Base-by-base conservation (phyloP, 2,329 filamentous ascomycete species). In the Penicillium frequentans region DNA sequence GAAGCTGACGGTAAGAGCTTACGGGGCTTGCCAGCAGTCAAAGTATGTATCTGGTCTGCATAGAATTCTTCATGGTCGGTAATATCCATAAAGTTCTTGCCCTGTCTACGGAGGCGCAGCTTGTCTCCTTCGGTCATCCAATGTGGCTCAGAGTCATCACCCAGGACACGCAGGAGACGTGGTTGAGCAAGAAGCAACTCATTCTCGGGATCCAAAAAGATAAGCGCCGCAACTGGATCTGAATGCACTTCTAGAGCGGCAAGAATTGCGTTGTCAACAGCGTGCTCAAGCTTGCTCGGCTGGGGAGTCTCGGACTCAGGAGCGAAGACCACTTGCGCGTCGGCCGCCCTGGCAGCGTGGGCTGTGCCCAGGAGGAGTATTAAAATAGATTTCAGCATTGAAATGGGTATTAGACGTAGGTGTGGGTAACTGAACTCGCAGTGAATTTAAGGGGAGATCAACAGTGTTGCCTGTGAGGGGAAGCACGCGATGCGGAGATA, bases 111-210 rank as follows among this genome's bases (percentile, higher is more conserved):
- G 19, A 58, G 49, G 3, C 56, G 49, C 23, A 58, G 54, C 56
- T 55, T 58, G 45, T 58, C 56, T 23, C 56, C 56, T 42, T 58
- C 56, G 5, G 56, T 58, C 56, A 55, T 55, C 56, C 56, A 58
- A 35, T 52, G 29, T 21, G 52, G 31, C 35, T 53, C 26, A 4
- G 26, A 21, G 4, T 27, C 49, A 7, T 23, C 49, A 1, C 49
- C 56, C 16, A 49, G 5, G n/a, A 52, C 39, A 5, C 44, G 52
- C 26, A 58, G 26, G 14, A 58, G 52, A 33, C 56, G 52, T 9
- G 56, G 56, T 23, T 58, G 19, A 26, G 52, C 24, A 2, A 58
- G 37, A 3, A 48, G 13, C 3, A 39, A 19, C 35, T 55, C 49
- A 14, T n/a, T 31, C 0, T 52, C 29, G 6, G 27, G 33, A 9